Conservation (phyloP, 73 alveolate species). For the Breviolum minutum region DNA sequence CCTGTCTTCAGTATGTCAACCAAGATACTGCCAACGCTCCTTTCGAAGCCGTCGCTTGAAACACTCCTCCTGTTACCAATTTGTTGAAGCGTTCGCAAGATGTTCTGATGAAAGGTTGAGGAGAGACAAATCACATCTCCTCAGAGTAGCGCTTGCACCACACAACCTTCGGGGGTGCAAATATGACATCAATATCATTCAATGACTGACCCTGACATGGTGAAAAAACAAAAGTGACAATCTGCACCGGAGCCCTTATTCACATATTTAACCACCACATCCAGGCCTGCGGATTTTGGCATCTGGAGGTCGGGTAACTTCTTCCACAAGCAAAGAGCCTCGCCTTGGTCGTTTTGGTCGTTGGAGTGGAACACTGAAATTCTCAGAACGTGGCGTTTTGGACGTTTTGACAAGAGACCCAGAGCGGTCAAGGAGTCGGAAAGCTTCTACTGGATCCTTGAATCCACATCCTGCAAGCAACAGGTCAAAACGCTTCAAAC, state of each 20-base stretch:
- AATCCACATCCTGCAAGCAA: conserved; percentile 33
- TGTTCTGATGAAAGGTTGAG: background rate
- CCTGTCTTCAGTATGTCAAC: background rate
- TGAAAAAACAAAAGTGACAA: background rate
- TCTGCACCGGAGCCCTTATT: background rate
- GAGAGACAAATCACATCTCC: background rate
- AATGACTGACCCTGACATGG: background rate
- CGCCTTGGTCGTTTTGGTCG: background rate
- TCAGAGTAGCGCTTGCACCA: conserved; percentile 2
- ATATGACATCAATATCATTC: background rate
- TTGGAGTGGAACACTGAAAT: background rate
- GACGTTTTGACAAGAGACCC: background rate
- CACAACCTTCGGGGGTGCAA: background rate
- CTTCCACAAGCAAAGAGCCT: conserved; percentile 47
- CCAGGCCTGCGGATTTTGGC: background rate
- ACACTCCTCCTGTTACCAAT: background rate
- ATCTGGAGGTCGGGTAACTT: conserved; percentile 7
- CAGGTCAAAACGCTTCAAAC: background rate
- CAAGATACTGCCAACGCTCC: conserved; percentile 34
- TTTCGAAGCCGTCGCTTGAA: conserved; percentile 12
- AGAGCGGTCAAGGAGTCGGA: conserved; percentile 35
- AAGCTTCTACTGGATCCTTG: conserved; percentile 51
- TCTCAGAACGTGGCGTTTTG: background rate
- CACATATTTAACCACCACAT: background rate
- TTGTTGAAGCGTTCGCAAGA: background rate